Conservation (phyloP, 2,329 filamentous ascomycete species). For the Passalora sequoiae region DNA sequence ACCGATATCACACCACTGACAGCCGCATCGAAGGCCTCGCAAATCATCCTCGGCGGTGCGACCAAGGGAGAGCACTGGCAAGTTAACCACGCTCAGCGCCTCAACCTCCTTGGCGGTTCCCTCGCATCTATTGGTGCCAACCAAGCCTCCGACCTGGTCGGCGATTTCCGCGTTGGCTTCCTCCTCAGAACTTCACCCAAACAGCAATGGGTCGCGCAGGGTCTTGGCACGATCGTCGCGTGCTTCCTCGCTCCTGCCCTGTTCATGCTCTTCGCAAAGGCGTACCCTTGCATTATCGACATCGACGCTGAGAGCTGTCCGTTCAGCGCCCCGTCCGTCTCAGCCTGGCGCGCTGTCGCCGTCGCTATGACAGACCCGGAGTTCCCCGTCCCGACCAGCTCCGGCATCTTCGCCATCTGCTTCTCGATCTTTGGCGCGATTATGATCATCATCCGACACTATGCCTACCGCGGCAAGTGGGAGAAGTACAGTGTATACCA, state of each 20-base stretch:
- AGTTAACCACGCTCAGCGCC: slow-evolving; percentile 51
- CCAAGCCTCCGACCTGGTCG: slow-evolving; percentile 48
- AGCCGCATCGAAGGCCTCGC: slow-evolving; percentile 62
- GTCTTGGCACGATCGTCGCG: slow-evolving; percentile 57
- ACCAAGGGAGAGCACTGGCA: slow-evolving; percentile 52
- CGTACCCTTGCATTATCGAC: slow-evolving; percentile 63
- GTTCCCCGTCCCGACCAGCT: slow-evolving; percentile 52
- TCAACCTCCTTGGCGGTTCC: slow-evolving; percentile 62
- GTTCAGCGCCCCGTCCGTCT: slow-evolving; percentile 59
- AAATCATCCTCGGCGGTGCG: slow-evolving; percentile 62
- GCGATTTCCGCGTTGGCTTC: slow-evolving; percentile 65
- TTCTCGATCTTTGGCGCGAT: slow-evolving; percentile 49
- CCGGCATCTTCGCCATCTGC: slow-evolving; percentile 55
- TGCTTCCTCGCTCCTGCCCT: slow-evolving; percentile 63
- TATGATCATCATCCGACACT: slow-evolving; percentile 53
- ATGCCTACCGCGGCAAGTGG: slow-evolving; percentile 49
- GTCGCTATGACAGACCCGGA: slow-evolving; percentile 55
- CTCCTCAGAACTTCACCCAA: slow-evolving; percentile 60
- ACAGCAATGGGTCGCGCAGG: slow-evolving; percentile 63
- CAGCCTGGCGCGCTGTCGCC: slow-evolving; percentile 62
- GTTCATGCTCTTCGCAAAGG: slow-evolving; percentile 62
- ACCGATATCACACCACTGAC: slow-evolving; percentile 60
- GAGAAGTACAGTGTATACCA: slow-evolving; percentile 54
- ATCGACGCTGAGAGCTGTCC: slow-evolving; percentile 47
- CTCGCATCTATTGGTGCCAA: slow-evolving; percentile 38